Conservation (phyloP, 805 yeast species). For the Candida sithepensis region DNA sequence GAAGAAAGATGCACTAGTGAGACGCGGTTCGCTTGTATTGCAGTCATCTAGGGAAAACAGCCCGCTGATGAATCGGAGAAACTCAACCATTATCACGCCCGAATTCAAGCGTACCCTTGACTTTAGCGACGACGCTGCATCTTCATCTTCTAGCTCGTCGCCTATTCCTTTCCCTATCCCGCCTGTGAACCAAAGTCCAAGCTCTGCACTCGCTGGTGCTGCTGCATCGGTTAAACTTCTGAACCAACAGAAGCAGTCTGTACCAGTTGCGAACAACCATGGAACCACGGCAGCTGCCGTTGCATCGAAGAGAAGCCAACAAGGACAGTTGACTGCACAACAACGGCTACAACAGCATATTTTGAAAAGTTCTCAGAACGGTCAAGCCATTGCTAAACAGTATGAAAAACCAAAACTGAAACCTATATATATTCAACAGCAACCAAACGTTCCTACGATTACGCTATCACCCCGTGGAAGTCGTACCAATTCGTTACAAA, state of each 20-base stretch:
- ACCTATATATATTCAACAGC: conserved; percentile 12
- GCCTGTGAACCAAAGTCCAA: conserved; percentile 8
- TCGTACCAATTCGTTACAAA: conserved; percentile 22
- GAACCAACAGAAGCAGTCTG: background rate
- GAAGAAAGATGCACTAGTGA: background rate
- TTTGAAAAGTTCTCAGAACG: conserved; percentile 28
- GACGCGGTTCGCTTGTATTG: conserved; percentile 3
- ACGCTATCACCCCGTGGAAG: conserved; percentile 6
- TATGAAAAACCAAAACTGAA: conserved; percentile 23
- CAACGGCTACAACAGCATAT: conserved; percentile 36
- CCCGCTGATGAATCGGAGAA: conserved; percentile 7
- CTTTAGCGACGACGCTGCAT: conserved; percentile 1
- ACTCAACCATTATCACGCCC: conserved; percentile 14
- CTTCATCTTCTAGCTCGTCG: conserved; percentile 3
- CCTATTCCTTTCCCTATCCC: conserved; percentile 13
- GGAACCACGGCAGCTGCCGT: conserved; percentile 24
- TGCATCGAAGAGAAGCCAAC: conserved; percentile 14
- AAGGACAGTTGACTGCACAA: conserved; percentile 28
- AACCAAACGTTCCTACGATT: background rate
- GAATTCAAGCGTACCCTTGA: conserved; percentile 11
- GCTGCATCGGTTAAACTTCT: conserved; percentile 22
- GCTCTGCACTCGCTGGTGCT: conserved; percentile 24
- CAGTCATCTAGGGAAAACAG: conserved; percentile 3
- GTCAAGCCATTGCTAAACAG: conserved; percentile 28
- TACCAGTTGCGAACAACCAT: conserved; percentile 10